Conservation (phyloP, 2,329 filamentous ascomycete genomes). For the Alternaria sp. region DNA sequence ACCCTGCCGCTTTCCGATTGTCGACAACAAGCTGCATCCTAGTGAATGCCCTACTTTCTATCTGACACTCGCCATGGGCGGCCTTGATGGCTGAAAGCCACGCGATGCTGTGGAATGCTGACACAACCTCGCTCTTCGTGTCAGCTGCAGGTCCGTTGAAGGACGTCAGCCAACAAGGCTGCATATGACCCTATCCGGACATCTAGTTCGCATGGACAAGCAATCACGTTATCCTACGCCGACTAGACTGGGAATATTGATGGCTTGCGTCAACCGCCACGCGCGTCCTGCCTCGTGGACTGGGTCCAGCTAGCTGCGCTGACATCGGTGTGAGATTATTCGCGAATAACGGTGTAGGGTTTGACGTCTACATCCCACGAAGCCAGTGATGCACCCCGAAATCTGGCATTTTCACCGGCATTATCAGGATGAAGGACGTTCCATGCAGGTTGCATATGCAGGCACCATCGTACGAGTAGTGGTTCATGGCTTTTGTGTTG, state of each 20-base stretch:
- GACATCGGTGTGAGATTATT: conserved; percentile 9
- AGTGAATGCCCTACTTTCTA: not conserved
- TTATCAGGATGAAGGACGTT: not conserved
- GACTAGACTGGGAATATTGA: not conserved
- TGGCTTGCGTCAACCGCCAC: conserved; percentile 6
- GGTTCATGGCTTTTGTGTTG: not conserved
- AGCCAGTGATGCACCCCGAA: not conserved
- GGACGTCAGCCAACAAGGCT: conserved; percentile 13
- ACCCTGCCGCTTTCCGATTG: not conserved
- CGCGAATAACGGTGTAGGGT: not conserved
- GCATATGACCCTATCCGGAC: conserved; percentile 2
- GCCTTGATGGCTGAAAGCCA: conserved; percentile 14
- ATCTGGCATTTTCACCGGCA: not conserved
- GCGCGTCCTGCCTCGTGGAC: conserved; percentile 6
- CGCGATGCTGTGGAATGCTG: conserved; percentile 12
- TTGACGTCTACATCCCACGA: not conserved
- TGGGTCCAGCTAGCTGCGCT: conserved; percentile 1
- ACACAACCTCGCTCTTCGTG: conserved; percentile 16
- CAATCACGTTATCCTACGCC: conserved; percentile 22
- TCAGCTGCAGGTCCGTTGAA: conserved; percentile 35
- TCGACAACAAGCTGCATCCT: not conserved
- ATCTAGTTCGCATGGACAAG: conserved; percentile 26
- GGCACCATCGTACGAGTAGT: conserved; percentile 5
- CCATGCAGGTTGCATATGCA: conserved; percentile 9
- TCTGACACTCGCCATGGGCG: not conserved